Evolutionary conservation across 495 filamentous ascomycete species (phyloP).

Genomic region (Tetracladium setigerum): DNA sequence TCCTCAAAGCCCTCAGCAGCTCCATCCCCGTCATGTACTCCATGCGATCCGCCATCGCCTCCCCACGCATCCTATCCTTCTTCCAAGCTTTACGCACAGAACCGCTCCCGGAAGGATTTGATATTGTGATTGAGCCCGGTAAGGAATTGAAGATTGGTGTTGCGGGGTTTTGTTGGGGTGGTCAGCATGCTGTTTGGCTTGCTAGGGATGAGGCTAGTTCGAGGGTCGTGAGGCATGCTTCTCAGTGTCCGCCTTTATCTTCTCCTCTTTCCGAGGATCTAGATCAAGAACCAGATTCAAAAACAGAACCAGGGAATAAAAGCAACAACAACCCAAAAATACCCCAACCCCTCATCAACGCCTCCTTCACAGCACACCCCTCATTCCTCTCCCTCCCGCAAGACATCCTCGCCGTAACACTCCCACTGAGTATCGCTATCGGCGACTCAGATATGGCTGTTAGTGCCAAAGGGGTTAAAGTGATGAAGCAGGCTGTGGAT

Average conservation of each 20-base stretch:
- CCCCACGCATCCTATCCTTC: slow-evolving; percentile 40
- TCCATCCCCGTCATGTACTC: slow-evolving; percentile 29
- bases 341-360: slow-evolving; percentile 36
- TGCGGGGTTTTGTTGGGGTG: slow-evolving; percentile 57
- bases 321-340: slow-evolving; percentile 20
- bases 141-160: slow-evolving; percentile 29
- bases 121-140: slow-evolving; percentile 5
- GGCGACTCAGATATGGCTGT: slow-evolving; percentile 45
- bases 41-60: slow-evolving; percentile 27
- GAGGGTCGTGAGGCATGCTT: slow-evolving; percentile 12
- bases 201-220: slow-evolving; percentile 24
- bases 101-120: slow-evolving; percentile 8
- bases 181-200: slow-evolving; percentile 38
- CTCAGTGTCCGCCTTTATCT: too few species aligned
- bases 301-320: slow-evolving; percentile 10
- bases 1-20: slow-evolving; percentile 6
- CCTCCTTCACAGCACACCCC: slow-evolving; percentile 49
- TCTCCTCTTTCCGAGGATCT: too few species aligned
- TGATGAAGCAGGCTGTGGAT: slow-evolving; percentile 44
- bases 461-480: slow-evolving; percentile 27
- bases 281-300: too few species aligned
- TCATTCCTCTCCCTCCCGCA: slow-evolving; percentile 39
- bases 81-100: slow-evolving; percentile 33
- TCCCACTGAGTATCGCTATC: slow-evolving; percentile 48
- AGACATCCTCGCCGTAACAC: slow-evolving; percentile 43